Conservation (phyloP, 1,139 yeast species). For the Sugiyamaella xylanicola region DNA sequence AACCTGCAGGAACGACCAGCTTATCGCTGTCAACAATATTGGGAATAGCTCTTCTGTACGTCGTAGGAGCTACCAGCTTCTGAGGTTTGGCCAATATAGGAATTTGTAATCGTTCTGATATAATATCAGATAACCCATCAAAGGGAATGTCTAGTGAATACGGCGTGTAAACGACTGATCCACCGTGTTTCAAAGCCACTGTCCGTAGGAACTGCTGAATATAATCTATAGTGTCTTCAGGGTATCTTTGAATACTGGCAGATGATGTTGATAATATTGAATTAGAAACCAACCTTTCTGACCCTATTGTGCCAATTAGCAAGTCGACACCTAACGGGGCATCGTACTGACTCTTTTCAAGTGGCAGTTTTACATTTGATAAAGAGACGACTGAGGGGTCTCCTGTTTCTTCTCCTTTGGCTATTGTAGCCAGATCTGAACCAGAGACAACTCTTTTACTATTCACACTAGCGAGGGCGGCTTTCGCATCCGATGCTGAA, state of each 20-base stretch:
- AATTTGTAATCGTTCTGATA: slow-evolving; percentile 34
- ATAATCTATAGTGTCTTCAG: slow-evolving; percentile 44
- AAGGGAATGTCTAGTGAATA: slow-evolving; percentile 22
- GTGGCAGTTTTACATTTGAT: slow-evolving; percentile 35
- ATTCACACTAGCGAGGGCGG: not conserved
- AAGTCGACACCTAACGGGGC: slow-evolving; percentile 41
- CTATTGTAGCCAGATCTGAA: not conserved
- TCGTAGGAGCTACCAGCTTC: slow-evolving; percentile 12
- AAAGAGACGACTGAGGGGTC: slow-evolving; percentile 5
- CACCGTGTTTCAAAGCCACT: slow-evolving; percentile 50
- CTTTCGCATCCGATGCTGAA: not conserved
- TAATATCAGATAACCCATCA: slow-evolving; percentile 26
- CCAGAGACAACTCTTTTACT: too few relatives aligned
- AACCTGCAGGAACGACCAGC: slow-evolving; percentile 49
- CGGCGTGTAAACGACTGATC: slow-evolving; percentile 35
- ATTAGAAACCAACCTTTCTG: slow-evolving; percentile 26
- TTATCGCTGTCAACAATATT: slow-evolving; percentile 42
- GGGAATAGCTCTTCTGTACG: slow-evolving; percentile 31
- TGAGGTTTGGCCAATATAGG: slow-evolving; percentile 24
- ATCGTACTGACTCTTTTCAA: slow-evolving; percentile 41
- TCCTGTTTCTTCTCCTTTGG: slow-evolving; percentile 10
- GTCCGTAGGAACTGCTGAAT: slow-evolving; percentile 59
- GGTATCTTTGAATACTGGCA: slow-evolving; percentile 10
- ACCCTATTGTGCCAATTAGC: slow-evolving; percentile 35
- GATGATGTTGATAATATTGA: slow-evolving; percentile 10